These are phyloP conservation scores for Termitomyces sp. DNA, from an alignment of 768 basidiomycete species.

Conservation along the genomic window DNA sequence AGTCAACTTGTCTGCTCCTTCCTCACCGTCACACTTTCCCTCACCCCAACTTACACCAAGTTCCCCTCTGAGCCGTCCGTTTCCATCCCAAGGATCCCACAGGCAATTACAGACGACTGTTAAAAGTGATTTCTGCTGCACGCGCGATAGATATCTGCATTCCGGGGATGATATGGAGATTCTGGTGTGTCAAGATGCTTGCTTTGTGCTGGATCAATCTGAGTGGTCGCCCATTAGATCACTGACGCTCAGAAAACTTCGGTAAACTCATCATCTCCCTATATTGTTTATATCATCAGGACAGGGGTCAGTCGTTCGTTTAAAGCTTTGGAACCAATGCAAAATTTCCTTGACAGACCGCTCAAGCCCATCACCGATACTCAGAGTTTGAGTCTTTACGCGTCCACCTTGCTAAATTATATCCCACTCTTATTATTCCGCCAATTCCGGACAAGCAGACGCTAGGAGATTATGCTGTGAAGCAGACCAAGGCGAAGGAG, in stretches of 20 bases:
- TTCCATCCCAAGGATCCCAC: slow-evolving; percentile 56
- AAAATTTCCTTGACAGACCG: slow-evolving; percentile 45
- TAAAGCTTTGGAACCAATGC: slow-evolving; percentile 2
- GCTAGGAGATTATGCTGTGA: slow-evolving; percentile 94
- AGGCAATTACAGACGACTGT: slow-evolving; percentile 46
- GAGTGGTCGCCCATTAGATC: slow-evolving; percentile 51
- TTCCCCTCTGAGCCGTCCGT: slow-evolving; percentile 41
- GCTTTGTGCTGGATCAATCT: background rate
- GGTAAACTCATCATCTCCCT: slow-evolving; percentile 80
- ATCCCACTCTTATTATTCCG: slow-evolving; percentile 95
- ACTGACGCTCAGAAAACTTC: slow-evolving; percentile 95
- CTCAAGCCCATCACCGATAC: slow-evolving; percentile 86
- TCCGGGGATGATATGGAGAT: slow-evolving; percentile 82
- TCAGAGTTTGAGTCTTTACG: slow-evolving; percentile 97
- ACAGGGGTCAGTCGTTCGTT: slow-evolving; percentile 59
- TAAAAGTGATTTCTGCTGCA: slow-evolving; percentile 79
- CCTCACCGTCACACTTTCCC: slow-evolving; percentile 47
- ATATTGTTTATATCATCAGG: slow-evolving; percentile 91
- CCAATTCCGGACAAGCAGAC: slow-evolving; percentile 98
- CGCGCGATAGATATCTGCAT: slow-evolving; percentile 72
- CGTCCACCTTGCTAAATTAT: slow-evolving; percentile 75
- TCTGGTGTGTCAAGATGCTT: slow-evolving; percentile 42
- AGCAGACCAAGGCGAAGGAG: slow-evolving; percentile 95
- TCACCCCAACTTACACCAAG: slow-evolving; percentile 45
- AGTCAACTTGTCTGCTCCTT: slow-evolving; percentile 54